Evolutionary conservation across 164 flowering plant species (phyloP).

Genomic region (Paratinospora sagittata): DNA sequence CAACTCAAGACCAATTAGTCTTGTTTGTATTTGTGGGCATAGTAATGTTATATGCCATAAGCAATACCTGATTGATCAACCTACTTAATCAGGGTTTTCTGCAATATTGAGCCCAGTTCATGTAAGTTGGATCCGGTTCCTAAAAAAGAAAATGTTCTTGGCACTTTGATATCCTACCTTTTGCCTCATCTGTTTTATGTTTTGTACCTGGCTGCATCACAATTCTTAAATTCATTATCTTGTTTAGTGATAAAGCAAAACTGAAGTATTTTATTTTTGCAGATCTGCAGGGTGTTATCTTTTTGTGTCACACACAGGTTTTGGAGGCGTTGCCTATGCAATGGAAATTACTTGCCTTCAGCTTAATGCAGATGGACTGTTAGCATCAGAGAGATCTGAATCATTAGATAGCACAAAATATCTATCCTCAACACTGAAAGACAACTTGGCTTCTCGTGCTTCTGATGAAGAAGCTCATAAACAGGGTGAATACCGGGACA

Average conservation of each 20-base stretch:
- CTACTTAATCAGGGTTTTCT: no score
- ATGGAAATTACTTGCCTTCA: conserved; percentile 81
- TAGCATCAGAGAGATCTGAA: conserved; percentile 25
- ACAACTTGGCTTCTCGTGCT: conserved; percentile 23
- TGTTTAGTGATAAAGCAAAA: neutral
- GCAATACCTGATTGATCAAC: no score
- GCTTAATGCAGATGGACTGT: conserved; percentile 45
- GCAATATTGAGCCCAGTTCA: no score
- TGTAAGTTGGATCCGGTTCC: no score
- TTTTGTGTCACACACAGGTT: conserved; percentile 91
- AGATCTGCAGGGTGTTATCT: conserved; percentile 85
- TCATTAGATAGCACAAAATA: conserved; percentile 17
- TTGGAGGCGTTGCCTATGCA: conserved; percentile 92
- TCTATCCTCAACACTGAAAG: conserved; percentile 21
- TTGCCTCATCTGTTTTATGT: neutral
- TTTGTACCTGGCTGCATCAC: neutral
- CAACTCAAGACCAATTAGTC: no score
- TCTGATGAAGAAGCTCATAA: conserved; percentile 51
- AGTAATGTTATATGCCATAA: no score
- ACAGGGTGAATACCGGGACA: conserved; percentile 85
- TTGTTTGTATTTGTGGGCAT: no score
- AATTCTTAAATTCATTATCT: neutral
- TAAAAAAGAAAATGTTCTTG: neutral
- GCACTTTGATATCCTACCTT: neutral
- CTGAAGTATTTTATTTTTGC: conserved; percentile 12